Conservation (phyloP, 352 stramenopile species). For the Globisporangium iwayamae region DNA sequence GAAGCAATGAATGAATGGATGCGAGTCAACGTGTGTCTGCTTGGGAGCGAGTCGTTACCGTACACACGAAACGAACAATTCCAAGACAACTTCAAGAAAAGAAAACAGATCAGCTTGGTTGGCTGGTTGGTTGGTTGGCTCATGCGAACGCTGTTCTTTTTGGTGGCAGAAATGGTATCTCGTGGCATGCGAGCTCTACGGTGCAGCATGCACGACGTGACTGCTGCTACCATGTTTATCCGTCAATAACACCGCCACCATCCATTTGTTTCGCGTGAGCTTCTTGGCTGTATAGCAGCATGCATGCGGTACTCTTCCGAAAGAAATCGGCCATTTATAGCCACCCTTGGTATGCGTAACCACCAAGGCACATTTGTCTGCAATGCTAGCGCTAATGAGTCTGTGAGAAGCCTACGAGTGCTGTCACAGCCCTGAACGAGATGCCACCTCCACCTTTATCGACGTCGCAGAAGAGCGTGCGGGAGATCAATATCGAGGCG, state of each 20-base stretch:
- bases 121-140: neutral
- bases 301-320: neutral
- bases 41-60: neutral
- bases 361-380: neutral
- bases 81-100: conserved; percentile 1
- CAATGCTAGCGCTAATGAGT: neutral
- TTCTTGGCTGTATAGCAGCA: neutral
- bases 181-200: too few relatives aligned
- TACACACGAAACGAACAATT: neutral
- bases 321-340: neutral
- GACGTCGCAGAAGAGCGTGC: conserved; percentile 10
- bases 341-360: neutral
- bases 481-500: conserved; percentile 56
- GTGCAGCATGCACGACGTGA: too few relatives aligned
- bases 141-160: neutral
- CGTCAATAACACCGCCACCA: too few relatives aligned
- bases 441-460: neutral
- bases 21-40: neutral
- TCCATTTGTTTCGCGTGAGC: neutral
- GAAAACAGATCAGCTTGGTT: neutral
- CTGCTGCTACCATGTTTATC: too few relatives aligned
- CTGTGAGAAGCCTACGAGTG: neutral
- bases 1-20: neutral
- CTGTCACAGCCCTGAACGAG: neutral
- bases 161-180: neutral